Conservation (phyloP, 352 stramenopile species). For the Saprolegnia diclina region DNA sequence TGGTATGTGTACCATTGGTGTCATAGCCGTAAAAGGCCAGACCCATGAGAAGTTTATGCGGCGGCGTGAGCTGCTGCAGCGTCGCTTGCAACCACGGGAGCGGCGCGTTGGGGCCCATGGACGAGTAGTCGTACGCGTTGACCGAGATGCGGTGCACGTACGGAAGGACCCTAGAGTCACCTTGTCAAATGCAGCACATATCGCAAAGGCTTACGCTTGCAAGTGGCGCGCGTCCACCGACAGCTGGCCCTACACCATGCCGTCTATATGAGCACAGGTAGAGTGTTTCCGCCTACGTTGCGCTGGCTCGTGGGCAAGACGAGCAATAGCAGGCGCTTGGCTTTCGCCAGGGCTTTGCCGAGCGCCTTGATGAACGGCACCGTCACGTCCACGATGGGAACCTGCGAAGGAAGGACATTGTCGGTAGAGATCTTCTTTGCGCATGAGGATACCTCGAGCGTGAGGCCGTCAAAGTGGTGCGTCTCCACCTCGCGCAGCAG, state of each 20-base stretch:
- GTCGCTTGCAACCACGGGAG: conserved; percentile 60
- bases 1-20: conserved; percentile 39
- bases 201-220: conserved; percentile 1
- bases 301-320: conserved; percentile 56
- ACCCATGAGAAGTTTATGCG: conserved; percentile 57
- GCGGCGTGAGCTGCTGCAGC: conserved; percentile 38
- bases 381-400: conserved; percentile 52
- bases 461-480: conserved; percentile 59
- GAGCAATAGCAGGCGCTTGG: conserved; percentile 53
- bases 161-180: conserved; percentile 33
- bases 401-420: conserved; percentile 27
- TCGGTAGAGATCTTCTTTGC: not conserved
- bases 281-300: conserved; percentile 32
- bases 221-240: conserved; percentile 8
- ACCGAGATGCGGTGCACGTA: conserved; percentile 73
- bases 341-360: conserved; percentile 42
- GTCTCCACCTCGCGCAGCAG: conserved; percentile 40
- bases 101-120: conserved; percentile 59
- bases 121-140: conserved; percentile 73
- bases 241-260: conserved; percentile 12
- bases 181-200: not conserved
- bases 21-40: conserved; percentile 80
- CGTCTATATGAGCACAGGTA: not conserved
- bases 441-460: conserved; percentile 40
- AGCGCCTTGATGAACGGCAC: conserved; percentile 57